Conservation (phyloP, 495 filamentous ascomycete species). For the Bathelium albidoporum region DNA sequence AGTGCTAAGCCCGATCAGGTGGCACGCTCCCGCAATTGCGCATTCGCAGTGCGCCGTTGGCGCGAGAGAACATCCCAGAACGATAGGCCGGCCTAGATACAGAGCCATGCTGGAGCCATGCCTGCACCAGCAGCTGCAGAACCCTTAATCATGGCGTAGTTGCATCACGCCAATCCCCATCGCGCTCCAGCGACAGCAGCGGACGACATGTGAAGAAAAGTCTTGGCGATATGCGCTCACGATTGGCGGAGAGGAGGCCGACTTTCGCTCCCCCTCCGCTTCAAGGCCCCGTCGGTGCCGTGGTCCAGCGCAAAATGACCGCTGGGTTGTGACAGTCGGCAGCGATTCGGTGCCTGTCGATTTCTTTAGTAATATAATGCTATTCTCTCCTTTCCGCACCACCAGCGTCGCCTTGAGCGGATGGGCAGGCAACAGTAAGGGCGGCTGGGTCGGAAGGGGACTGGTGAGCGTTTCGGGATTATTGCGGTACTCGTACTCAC, state of each 20-base stretch:
- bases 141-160: not conserved
- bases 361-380: too few species aligned
- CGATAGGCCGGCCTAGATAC: not conserved
- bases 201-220: slow-evolving; percentile 1
- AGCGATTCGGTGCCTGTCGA: too few species aligned
- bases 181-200: not conserved
- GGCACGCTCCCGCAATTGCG: not conserved
- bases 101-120: not conserved
- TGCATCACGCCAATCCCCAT: slow-evolving; percentile 3
- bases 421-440: not conserved
- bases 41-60: not conserved
- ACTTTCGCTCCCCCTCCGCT: not conserved
- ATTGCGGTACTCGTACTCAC: not conserved
- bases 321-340: not conserved
- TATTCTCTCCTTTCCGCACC: too few species aligned
- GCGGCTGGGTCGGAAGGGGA: not conserved
- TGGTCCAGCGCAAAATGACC: not conserved
- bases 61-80: not conserved
- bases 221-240: not conserved
- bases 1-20: not conserved
- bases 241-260: slow-evolving; percentile 4
- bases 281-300: not conserved
- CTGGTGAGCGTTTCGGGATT: slow-evolving; percentile 2
- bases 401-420: not conserved
- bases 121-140: not conserved